Evolutionary conservation across 2,329 filamentous ascomycete species (phyloP), one percentile per base, ranked within the genome.

Genomic region (Venturia asperata): DNA sequence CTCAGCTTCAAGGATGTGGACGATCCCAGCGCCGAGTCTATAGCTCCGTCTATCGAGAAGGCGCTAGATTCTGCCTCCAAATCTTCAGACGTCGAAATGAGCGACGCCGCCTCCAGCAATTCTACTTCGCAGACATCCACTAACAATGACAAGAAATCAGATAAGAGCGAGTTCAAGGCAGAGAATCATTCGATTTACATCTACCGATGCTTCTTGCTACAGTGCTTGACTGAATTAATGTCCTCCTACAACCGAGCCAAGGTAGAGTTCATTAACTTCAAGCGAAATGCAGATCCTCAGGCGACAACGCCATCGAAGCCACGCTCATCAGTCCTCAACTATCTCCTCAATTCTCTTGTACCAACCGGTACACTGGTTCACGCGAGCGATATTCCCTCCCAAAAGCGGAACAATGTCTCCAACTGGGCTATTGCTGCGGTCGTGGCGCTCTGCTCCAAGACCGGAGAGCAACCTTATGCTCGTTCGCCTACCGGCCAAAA

Each of bases 221-320:
- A 94, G 73, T 96, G 92, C 72, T 80, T 99, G 47, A 88, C 91
- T 0, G 94, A 99, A 76, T 84, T 99, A 17, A 81, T 99, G 17
- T 87, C 90, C 66, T 95, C 89, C 72, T 99, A 97, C 78, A 96
- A 92, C 70, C 87, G 92, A 64, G 91, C 92, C 10, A 99, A 99
- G 81, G 86, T 99, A 55, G 95, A 99, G 74, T 97, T 99, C 74
- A 97, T 99, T 80, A 97, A 97, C 75, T 99, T 97, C 79, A 97
- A 95, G 69, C 88, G 93, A 67, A 96, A 92, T 72, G 88, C 91
- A 7, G 91, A 93, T 60, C 83, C 91, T 56, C 88, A 91, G 70
- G 88, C 88, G 13, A 87, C 86, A 64, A 97, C 94, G 1, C 94
- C 94, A 5, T 92, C 95, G 19, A 97, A 97, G 76, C 94, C 94